Base-by-base conservation (phyloP, 768 basidiomycete genomes). In the Psilocybe tampanensis region DNA sequence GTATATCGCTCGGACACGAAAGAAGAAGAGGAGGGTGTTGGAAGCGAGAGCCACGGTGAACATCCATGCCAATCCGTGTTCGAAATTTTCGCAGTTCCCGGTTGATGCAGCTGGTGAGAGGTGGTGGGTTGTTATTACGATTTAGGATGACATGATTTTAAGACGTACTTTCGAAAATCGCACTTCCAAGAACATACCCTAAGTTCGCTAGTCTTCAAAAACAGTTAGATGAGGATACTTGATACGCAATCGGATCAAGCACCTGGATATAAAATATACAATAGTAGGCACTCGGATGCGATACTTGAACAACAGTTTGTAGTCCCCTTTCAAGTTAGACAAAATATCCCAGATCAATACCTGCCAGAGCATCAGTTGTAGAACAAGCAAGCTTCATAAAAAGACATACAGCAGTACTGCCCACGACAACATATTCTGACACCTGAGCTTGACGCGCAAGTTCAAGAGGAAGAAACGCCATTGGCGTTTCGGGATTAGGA, bases 401-500 rank as follows among this genome's bases (percentile, higher is more conserved):
- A 18, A n/a, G 19, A 43, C 51, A 21, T 26, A 52, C 51, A 13
- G 33, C 39, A 24, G 39, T 42, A 5, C 33, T 24, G 21, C 22
- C 51, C 15, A 41, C 64, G 23, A 62, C 52, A 24, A 73, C 54
- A 56, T 71, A 70, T 2, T 60, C 58, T 8, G 66, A 44, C 1
- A 70, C 63, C 3, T 66, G 59, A 12, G 61, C 21, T 50, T 73
- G 62, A 42, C 56, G 55, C 8, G 67, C 72, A 19, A 61, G 29
- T 6, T 55, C 61, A 0, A 69, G 67, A 17, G 62, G 45, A 17
- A 74, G 60, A 47, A 64, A 69, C 7, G 70, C 73, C 59, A 70
- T 52, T 7, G 70, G 62, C 8, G 72, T 71, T 39, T 64, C 59
- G 0, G 70, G 72, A 33, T 73, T 74, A 15, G 42, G 44, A 23